phyloP scores from a whole-genome alignment of 2,329 filamentous ascomycete genomes.

The Aspergillus tanneri region DNA sequence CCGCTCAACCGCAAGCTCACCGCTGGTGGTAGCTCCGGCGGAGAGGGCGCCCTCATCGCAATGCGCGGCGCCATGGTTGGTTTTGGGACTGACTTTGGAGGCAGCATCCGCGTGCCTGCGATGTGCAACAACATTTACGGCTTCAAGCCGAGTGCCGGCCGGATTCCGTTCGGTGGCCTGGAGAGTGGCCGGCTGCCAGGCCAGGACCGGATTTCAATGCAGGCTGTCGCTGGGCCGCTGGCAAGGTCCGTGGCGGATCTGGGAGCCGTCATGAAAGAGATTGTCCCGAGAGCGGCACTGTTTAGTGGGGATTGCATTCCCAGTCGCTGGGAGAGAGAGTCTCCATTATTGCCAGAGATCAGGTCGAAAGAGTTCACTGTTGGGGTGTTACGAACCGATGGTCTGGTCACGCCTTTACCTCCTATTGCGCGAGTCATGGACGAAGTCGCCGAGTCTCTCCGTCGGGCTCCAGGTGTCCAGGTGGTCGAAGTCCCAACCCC shows the following conservation, averaged over 20 bases:
- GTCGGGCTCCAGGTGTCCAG: slow-evolving; percentile 47
- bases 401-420: slow-evolving; percentile 39
- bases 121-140: slow-evolving; percentile 55
- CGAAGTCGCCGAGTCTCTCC: slow-evolving; percentile 39
- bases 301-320: slow-evolving; percentile 52
- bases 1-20: slow-evolving; percentile 61
- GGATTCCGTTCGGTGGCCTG: slow-evolving; percentile 55
- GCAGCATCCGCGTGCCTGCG: slow-evolving; percentile 48
- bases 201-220: slow-evolving; percentile 51
- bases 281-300: slow-evolving; percentile 53
- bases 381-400: slow-evolving; percentile 44
- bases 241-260: slow-evolving; percentile 43
- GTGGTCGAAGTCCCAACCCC: slow-evolving; percentile 59
- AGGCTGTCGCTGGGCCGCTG: slow-evolving; percentile 47
- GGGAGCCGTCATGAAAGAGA: slow-evolving; percentile 50
- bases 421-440: slow-evolving; percentile 41
- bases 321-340: slow-evolving; percentile 40
- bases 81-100: slow-evolving; percentile 61
- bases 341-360: slow-evolving; percentile 21
- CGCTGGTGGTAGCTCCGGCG: slow-evolving; percentile 65
- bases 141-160: slow-evolving; percentile 49
- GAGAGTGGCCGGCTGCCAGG: slow-evolving; percentile 49
- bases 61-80: slow-evolving; percentile 61
- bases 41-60: slow-evolving; percentile 61
- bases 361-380: slow-evolving; percentile 38